These are phyloP conservation scores for Stephania japonica DNA, from an alignment of 164 flowering plant species.

Conservation along the genomic window DNA sequence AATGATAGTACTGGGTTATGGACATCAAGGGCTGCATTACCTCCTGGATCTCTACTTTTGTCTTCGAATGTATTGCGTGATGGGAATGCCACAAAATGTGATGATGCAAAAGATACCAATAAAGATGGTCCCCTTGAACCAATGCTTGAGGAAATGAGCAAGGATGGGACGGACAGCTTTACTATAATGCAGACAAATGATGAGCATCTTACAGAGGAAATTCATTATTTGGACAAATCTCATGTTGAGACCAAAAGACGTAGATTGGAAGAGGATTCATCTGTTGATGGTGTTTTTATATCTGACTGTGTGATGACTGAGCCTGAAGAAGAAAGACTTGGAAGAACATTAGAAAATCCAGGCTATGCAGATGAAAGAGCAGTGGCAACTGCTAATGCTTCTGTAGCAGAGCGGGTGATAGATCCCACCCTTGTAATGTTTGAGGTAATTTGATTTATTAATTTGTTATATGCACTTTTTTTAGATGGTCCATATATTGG, in stretches of 20 bases:
- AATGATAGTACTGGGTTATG: slow-evolving; percentile 84
- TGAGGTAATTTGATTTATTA: slow-evolving; percentile 47
- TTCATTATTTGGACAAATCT: slow-evolving; percentile 33
- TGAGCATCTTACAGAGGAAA: slow-evolving; percentile 38
- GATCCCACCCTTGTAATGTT: slow-evolving; percentile 96
- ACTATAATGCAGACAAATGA: slow-evolving; percentile 48
- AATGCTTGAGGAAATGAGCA: slow-evolving; percentile 26
- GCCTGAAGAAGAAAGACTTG: slow-evolving; percentile 41
- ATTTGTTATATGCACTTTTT: not conserved
- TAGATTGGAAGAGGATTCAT: slow-evolving; percentile 46
- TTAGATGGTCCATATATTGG: too few relatives aligned
- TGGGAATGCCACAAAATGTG: slow-evolving; percentile 16
- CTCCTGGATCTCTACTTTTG: slow-evolving; percentile 26
- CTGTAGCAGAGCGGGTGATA: slow-evolving; percentile 74
- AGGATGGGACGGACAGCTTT: slow-evolving; percentile 39
- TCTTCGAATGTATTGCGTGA: slow-evolving; percentile 24
- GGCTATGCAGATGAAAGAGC: slow-evolving; percentile 40
- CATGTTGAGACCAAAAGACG: slow-evolving; percentile 47
- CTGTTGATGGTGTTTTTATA: slow-evolving; percentile 40
- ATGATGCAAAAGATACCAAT: slow-evolving; percentile 15
- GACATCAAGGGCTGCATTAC: slow-evolving; percentile 58
- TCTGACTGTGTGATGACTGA: slow-evolving; percentile 39
- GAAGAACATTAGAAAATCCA: slow-evolving; percentile 27
- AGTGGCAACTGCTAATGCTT: slow-evolving; percentile 57
- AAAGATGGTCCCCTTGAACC: slow-evolving; percentile 34